Base-by-base conservation (phyloP, 352 stramenopile genomes). In the Phytophthora litchii region DNA sequence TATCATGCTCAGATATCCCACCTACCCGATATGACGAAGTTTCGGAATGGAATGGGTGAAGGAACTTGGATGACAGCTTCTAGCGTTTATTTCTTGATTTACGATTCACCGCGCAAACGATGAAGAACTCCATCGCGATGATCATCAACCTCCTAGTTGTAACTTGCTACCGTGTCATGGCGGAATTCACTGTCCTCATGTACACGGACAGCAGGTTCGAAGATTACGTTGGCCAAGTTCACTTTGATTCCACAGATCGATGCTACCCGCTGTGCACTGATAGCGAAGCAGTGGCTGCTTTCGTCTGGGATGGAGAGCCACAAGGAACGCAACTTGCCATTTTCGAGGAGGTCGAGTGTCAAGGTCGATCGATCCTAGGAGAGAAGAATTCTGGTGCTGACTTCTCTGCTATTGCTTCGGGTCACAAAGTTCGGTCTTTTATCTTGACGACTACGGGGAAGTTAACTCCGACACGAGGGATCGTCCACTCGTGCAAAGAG, bases 171-270 rank as follows among this genome's bases (percentile, higher is more conserved):
- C 34, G 12, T 4, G 40, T 27, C n/a, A 36, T 17, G 25, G 32
- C 55, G 13, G 31, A 60, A 12, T 62, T 61, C 32, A 62, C 47
- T 14, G 27, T 70, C 0, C 35, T 65, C 25, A 54, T 70, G 48
- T 65, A 70, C 41, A 59, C 25, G 23, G 61, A 70, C 61, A 65
- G 47, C 48, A 57, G 43, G 13, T 65, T 70, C 44, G 48, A 60
- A 36, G 44, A 62, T 36, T 62, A 54, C 55, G 38, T 66, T 6
- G 62, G 62, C 8, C 49, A 61, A 54, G 37, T 62, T 10, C 31
- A 23, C 21, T 62, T 70, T 37, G 44, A 70, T 36, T 54, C 43
- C 9, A 60, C 44, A 8, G 56, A 66, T 55, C 49, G 44, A 13
- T 70, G 54, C 23, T 70, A 65, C 12, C 35, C 53, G 27, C n/a